Percentiles rank a stretch among this genome's conserved stretches.
phyloP scores from a whole-genome alignment of 495 filamentous ascomycete genomes.

The Trichoderma erinaceum region DNA sequence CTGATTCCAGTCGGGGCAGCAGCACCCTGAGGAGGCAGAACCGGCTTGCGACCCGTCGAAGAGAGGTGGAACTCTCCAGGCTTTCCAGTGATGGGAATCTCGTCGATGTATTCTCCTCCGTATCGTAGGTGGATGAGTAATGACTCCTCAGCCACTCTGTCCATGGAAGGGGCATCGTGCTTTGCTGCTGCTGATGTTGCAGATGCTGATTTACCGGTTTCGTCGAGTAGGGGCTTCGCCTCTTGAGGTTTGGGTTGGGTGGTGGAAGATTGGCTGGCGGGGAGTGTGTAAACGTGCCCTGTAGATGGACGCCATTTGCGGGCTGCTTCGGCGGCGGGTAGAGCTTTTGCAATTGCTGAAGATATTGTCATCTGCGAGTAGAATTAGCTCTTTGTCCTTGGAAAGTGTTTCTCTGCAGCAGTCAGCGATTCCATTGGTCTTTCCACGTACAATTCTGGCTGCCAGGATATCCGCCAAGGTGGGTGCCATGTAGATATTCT shows the following conservation, averaged over 20 bases:
- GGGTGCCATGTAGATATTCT: constrained; percentile 87
- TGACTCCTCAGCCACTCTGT: constrained; percentile 59
- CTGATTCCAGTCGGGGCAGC: not conserved
- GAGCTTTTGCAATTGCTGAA: constrained; percentile 60
- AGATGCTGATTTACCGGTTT: constrained; percentile 25
- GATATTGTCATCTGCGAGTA: constrained; percentile 46
- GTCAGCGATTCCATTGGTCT: not conserved
- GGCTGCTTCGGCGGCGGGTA: constrained; percentile 48
- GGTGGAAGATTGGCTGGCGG: constrained; percentile 28
- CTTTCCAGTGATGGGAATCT: constrained; percentile 78
- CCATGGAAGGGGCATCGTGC: constrained; percentile 32
- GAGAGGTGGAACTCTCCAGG: constrained; percentile 80
- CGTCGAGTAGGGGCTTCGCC: constrained; percentile 16
- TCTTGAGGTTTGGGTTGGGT: constrained; percentile 28
- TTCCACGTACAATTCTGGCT: constrained; percentile 60
- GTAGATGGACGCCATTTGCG: constrained; percentile 66
- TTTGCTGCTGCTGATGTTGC: constrained; percentile 30
- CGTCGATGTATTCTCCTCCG: constrained; percentile 82
- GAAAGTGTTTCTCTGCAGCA: not conserved
- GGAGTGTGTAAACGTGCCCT: constrained; percentile 65
- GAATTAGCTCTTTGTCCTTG: constrained; percentile 20
- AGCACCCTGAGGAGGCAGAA: constrained; percentile 14
- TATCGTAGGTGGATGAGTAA: constrained; percentile 58
- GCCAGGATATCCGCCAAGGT: constrained; percentile 69
- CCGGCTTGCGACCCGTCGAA: constrained; percentile 46